Conservation (phyloP, 768 basidiomycete species). For the Amanita exitialis region DNA sequence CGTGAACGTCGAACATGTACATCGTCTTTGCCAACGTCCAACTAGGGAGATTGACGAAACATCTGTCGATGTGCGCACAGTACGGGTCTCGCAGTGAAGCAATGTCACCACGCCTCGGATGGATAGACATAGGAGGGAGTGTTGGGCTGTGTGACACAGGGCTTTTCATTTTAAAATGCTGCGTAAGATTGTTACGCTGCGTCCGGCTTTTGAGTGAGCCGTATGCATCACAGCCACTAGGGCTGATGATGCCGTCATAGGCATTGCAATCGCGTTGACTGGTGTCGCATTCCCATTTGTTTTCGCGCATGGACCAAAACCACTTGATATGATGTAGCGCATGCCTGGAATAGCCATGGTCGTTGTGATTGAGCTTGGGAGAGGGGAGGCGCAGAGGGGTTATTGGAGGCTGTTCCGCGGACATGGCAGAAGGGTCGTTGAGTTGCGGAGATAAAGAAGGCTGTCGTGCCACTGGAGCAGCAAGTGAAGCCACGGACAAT, state of each 20-base stretch:
- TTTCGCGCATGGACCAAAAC: conserved; percentile 51
- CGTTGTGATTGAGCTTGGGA: conserved; percentile 31
- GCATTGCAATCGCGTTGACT: background rate
- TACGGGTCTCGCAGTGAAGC: conserved; percentile 48
- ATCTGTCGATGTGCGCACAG: conserved; percentile 46
- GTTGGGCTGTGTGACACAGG: conserved; percentile 7
- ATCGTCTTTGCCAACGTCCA: conserved; percentile 62
- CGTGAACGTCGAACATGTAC: conserved; percentile 52
- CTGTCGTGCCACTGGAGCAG: conserved; percentile 1
- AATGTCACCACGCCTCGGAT: conserved; percentile 60
- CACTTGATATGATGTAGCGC: conserved; percentile 50
- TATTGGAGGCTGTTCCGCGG: conserved; percentile 1
- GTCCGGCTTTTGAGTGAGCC: background rate
- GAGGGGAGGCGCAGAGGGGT: conserved; percentile 14
- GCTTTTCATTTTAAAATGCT: conserved; percentile 1
- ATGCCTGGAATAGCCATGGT: conserved; percentile 57
- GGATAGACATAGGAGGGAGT: conserved; percentile 28
- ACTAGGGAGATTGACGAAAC: conserved; percentile 42
- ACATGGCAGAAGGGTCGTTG: background rate
- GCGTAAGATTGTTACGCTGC: background rate
- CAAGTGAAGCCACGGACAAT: background rate
- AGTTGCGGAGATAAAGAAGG: conserved; percentile 4
- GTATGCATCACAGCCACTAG: background rate
- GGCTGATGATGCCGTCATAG: background rate
- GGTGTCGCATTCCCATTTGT: conserved; percentile 32